Percentiles rank a stretch among this genome's conserved stretches.
phyloP scores from a whole-genome alignment of 176 grass and related monocot genomes.

The Paspalum notatum region DNA sequence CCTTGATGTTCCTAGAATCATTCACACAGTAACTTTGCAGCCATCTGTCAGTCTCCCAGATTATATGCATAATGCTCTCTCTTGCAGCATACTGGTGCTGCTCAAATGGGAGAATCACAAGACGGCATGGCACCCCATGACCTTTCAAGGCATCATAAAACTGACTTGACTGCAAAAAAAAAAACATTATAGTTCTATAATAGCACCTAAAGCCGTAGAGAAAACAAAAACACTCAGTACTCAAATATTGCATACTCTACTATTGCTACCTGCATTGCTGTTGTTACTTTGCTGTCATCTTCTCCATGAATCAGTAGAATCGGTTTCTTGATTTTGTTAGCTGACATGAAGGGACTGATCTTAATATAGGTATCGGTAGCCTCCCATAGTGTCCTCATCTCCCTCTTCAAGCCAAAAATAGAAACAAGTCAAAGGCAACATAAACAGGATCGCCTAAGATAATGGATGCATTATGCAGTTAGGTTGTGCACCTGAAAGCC shows the following conservation, averaged over 20 bases:
- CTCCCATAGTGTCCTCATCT: conserved; percentile 82
- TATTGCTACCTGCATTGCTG: conserved; percentile 73
- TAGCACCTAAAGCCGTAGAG: conserved; percentile 18
- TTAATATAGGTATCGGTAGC: conserved; percentile 74
- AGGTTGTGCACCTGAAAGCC: conserved; percentile 70
- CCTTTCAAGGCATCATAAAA: conserved; percentile 89
- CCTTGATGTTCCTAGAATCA: conserved; percentile 41
- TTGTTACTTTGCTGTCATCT: conserved; percentile 84
- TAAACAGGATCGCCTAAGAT: neutral
- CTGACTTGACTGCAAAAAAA: conserved; percentile 63
- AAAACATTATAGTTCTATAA: conserved; percentile 6
- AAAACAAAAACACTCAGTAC: conserved; percentile 15
- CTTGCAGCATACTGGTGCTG: conserved; percentile 75
- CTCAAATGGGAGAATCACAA: conserved; percentile 79
- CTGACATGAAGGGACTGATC: conserved; percentile 92
- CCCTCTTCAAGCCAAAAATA: conserved; percentile 55
- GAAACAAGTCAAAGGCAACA: conserved; percentile 12
- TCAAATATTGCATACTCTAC: conserved; percentile 17
- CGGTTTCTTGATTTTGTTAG: conserved; percentile 86
- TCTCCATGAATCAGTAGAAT: conserved; percentile 86
- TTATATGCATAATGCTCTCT: conserved; percentile 90
- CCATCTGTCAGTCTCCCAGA: conserved; percentile 88
- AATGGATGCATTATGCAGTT: neutral
- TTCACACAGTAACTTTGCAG: conserved; percentile 71
- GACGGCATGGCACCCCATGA: conserved; percentile 66